Evolutionary conservation across 768 basidiomycete genomes (phyloP).

Genomic region (Crassisporium funariophilum): DNA sequence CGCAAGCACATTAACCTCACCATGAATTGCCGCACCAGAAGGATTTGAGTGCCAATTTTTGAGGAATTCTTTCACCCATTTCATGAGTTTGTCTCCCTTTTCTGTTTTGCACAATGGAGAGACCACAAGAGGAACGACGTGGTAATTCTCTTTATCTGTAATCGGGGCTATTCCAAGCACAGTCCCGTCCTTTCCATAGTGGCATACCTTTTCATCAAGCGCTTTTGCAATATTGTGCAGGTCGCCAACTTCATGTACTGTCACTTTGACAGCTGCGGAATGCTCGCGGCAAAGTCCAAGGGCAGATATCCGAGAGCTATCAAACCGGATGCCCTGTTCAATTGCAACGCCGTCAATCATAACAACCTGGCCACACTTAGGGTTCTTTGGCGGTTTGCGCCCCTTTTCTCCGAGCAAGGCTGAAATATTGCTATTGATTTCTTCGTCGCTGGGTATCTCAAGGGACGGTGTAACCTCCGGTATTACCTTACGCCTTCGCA

Average conservation of each 20-base stretch:
- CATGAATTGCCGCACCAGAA: slow-evolving; percentile 21
- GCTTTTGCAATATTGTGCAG: slow-evolving; percentile 13
- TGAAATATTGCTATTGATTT: slow-evolving; percentile 10
- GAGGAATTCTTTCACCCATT: slow-evolving; percentile 19
- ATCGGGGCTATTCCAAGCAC: slow-evolving; percentile 28
- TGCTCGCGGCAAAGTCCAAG: background rate
- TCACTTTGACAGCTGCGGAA: background rate
- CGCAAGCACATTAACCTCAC: slow-evolving; percentile 22
- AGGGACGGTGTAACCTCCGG: slow-evolving; percentile 7
- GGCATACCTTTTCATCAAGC: slow-evolving; percentile 10
- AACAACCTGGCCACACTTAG: slow-evolving; percentile 11
- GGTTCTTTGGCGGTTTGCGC: background rate
- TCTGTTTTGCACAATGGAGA: slow-evolving; percentile 27
- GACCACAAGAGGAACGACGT: slow-evolving; percentile 20
- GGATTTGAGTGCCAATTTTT: slow-evolving; percentile 16
- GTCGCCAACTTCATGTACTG: slow-evolving; percentile 4
- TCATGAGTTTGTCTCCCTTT: slow-evolving; percentile 10
- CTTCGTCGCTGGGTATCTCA: slow-evolving; percentile 3
- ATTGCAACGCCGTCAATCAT: slow-evolving; percentile 25
- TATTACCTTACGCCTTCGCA: slow-evolving; percentile 1
- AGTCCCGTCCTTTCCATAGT: slow-evolving; percentile 29
- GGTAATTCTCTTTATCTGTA: slow-evolving; percentile 24
- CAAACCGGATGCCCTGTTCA: slow-evolving; percentile 17
- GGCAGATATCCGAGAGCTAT: background rate
- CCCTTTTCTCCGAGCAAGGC: slow-evolving; percentile 5